phyloP scores from a whole-genome alignment of 2,329 filamentous ascomycete genomes.

The Penicillium palitans region DNA sequence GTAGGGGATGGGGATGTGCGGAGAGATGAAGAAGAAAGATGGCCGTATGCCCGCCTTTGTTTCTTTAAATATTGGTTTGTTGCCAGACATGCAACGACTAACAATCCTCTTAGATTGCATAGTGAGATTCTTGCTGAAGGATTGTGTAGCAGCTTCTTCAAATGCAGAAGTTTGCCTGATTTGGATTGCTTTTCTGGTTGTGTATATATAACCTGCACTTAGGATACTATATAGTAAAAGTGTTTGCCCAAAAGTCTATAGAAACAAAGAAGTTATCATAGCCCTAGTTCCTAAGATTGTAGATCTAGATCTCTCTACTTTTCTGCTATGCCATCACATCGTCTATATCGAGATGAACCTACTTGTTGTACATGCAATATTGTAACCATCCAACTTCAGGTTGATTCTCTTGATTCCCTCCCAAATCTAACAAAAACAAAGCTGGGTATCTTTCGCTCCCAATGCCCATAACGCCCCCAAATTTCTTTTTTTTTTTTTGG shows the following conservation, averaged over 20 bases:
- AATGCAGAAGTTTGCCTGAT: background rate
- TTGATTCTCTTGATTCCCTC: background rate
- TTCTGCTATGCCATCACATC: background rate
- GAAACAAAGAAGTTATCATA: background rate
- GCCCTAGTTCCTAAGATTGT: no score
- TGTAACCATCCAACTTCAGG: background rate
- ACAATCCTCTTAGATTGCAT: background rate
- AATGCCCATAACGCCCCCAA: background rate
- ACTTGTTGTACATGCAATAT: background rate
- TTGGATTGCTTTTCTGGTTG: background rate
- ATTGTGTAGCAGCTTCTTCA: background rate
- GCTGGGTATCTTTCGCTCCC: constrained; percentile 10
- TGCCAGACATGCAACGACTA: background rate
- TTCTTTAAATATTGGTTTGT: background rate
- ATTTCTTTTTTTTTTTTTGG: background rate
- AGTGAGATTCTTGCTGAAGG: background rate
- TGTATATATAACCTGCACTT: background rate
- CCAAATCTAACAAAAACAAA: background rate
- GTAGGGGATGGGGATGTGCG: background rate
- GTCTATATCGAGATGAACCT: background rate
- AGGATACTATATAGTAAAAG: background rate
- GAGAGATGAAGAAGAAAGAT: background rate
- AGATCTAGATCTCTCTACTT: background rate
- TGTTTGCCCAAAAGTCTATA: background rate
- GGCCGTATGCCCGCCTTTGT: background rate